Conservation (phyloP, 2,329 filamentous ascomycete genomes). For the Aureobasidium sp. region DNA sequence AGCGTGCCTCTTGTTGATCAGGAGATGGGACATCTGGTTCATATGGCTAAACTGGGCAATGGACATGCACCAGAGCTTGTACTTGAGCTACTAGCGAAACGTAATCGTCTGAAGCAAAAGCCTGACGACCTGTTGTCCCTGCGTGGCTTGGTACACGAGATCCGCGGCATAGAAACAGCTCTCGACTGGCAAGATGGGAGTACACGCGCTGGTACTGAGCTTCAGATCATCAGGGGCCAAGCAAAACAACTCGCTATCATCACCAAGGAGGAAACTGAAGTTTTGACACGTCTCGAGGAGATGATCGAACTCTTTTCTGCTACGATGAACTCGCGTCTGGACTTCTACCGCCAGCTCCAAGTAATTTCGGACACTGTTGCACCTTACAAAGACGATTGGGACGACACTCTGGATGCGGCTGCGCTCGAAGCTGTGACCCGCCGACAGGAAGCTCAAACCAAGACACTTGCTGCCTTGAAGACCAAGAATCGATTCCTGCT, state of each 20-base stretch:
- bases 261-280: conserved; percentile 44
- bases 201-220: conserved; percentile 54
- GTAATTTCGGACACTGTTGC: conserved; percentile 80
- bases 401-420: conserved; percentile 45
- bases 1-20: conserved; percentile 65
- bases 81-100: conserved; percentile 37
- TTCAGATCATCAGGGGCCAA: conserved; percentile 54
- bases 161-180: conserved; percentile 54
- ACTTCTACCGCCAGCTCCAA: conserved; percentile 87
- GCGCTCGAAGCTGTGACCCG: conserved; percentile 35
- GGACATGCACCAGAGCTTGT: conserved; percentile 65
- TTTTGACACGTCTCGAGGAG: conserved; percentile 46
- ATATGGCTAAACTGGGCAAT: conserved; percentile 42
- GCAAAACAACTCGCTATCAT: conserved; percentile 51
- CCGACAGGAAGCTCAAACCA: conserved; percentile 44
- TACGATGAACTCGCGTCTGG: conserved; percentile 75
- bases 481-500: conserved; percentile 68
- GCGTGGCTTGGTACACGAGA: conserved; percentile 58
- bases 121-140: conserved; percentile 54
- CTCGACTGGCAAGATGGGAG: conserved; percentile 50
- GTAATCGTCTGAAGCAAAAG: conserved; percentile 39
- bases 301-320: conserved; percentile 69
- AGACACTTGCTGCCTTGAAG: conserved; percentile 53
- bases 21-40: conserved; percentile 49
- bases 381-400: conserved; percentile 58